Evolutionary conservation across 2,329 filamentous ascomycete genomes (phyloP).

Genomic region (Dothiorella sarmentorum): DNA sequence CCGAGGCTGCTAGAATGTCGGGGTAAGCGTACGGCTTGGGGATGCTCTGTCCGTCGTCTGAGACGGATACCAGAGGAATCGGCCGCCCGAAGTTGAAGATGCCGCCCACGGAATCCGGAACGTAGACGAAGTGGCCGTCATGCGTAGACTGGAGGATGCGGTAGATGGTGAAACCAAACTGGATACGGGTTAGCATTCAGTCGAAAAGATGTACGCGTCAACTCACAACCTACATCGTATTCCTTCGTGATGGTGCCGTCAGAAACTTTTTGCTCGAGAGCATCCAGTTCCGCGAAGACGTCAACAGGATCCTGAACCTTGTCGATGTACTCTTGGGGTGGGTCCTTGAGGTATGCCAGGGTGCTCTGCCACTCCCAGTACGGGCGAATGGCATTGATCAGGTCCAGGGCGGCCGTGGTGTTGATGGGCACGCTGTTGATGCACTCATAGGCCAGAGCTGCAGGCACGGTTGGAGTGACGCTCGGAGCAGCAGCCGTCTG

Average conservation of each 20-base stretch:
- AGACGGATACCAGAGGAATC: slow-evolving; percentile 58
- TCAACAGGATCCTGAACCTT: slow-evolving; percentile 46
- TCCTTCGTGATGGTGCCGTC: slow-evolving; percentile 38
- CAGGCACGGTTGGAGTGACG: slow-evolving; percentile 36
- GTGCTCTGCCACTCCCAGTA: slow-evolving; percentile 49
- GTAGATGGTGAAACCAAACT: slow-evolving; percentile 51
- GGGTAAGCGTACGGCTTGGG: slow-evolving; percentile 56
- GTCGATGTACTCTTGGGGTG: slow-evolving; percentile 44
- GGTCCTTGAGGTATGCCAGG: slow-evolving; percentile 43
- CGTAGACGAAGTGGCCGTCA: slow-evolving; percentile 62
- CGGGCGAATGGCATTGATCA: slow-evolving; percentile 40
- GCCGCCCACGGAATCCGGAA: slow-evolving; percentile 50
- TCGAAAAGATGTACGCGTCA: background rate
- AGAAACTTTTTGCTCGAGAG: slow-evolving; percentile 37
- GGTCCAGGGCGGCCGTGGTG: slow-evolving; percentile 35
- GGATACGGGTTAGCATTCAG: background rate
- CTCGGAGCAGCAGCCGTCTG: slow-evolving; percentile 11
- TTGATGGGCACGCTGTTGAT: slow-evolving; percentile 45
- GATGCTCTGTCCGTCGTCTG: slow-evolving; percentile 55
- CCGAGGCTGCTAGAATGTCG: slow-evolving; percentile 45
- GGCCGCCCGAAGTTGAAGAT: slow-evolving; percentile 50
- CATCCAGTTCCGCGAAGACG: slow-evolving; percentile 40
- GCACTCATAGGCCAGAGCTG: slow-evolving; percentile 45
- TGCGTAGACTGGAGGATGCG: slow-evolving; percentile 54
- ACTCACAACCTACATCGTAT: slow-evolving; percentile 29